Evolutionary conservation across 116 monocot genomes (phyloP), one percentile per base, ranked within the genome.

Genomic region (Phalaenopsis hybrid): DNA sequence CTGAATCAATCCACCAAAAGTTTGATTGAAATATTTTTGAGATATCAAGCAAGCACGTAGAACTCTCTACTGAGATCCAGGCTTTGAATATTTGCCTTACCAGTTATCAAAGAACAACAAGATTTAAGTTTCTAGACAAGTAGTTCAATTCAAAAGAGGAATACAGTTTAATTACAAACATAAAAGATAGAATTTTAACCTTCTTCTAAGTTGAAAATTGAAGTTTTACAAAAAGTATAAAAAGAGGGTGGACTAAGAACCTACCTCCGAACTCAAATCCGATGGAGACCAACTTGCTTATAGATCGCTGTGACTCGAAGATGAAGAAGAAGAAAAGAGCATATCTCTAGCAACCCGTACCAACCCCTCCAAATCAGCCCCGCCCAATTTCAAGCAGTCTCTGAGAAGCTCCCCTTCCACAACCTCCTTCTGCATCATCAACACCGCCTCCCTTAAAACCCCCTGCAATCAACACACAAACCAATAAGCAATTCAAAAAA

Each of bases 331-430:
- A 18, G 86, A 75, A 52, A 77, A 87, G 43, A 93, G 84, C 50
- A 89, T 1, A 41, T 89, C 86, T 67, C 44, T 88, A 23, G 81
- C 85, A 18, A 90, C 51, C 37, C 57, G 70, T 69, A 83, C 18
- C 83, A 93, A 80, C 3, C 88, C 92, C 51, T 91, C 88, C 69
- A 95, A 80, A 69, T 94, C 94, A 34, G 37, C 72, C 0, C 90
- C 84, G 16, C 92, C 92, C 16, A 94, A 84, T 69, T 90, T 87
- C 78, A 90, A 82, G 61, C 90, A 92, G 69, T 94, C 94, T 61
- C 80, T 83, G 8, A 94, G 73, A 81, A 94, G 76, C 69, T 86
- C 90, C 18, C 94, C 94, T n/a, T 92, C 89, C 68, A 68, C 83
- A 78, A 92, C 79, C 82, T 94, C 94, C 25, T 59, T 83, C 82